Conservation (phyloP, 2,329 filamentous ascomycete species). For the Epichloe sp. region DNA sequence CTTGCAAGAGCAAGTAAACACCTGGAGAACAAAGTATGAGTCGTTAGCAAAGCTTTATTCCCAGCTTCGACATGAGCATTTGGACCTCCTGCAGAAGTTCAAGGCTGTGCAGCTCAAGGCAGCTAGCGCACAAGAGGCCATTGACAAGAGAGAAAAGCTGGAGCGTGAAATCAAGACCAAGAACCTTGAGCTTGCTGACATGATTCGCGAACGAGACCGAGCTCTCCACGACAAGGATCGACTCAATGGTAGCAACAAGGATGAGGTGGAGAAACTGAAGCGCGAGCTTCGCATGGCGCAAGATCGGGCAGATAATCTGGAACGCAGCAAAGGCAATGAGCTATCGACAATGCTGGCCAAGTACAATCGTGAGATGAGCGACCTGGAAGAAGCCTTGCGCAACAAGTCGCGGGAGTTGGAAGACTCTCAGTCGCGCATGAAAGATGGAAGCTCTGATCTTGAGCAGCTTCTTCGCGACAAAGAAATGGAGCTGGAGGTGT, state of each 20-base stretch:
- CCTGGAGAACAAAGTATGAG: slow-evolving; percentile 95
- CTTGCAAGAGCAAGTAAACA: slow-evolving; percentile 93
- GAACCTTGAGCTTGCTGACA: slow-evolving; percentile 95
- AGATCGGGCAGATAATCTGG: slow-evolving; percentile 82
- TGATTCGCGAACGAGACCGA: slow-evolving; percentile 93
- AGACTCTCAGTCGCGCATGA: slow-evolving; percentile 63
- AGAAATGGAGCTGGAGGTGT: slow-evolving; percentile 94
- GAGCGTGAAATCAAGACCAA: slow-evolving; percentile 98
- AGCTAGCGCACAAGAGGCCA: slow-evolving; percentile 90
- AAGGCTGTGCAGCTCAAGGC: slow-evolving; percentile 94
- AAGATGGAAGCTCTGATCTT: slow-evolving; percentile 73
- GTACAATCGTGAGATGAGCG: slow-evolving; percentile 94
- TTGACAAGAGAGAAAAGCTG: slow-evolving; percentile 85
- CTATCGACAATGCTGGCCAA: slow-evolving; percentile 88
- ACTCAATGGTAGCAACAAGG: slow-evolving; percentile 70
- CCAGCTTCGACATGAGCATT: slow-evolving; percentile 85
- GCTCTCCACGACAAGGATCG: slow-evolving; percentile 90
- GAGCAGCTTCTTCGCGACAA: slow-evolving; percentile 81
- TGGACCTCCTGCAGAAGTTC: slow-evolving; percentile 90
- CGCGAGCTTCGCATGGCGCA: slow-evolving; percentile 85
- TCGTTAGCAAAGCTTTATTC: slow-evolving; percentile 94
- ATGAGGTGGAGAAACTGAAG: slow-evolving; percentile 89
- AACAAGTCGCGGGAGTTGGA: slow-evolving; percentile 82
- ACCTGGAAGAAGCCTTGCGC: slow-evolving; percentile 82
- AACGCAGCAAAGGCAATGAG: slow-evolving; percentile 88